These are phyloP conservation scores for Medicago arabica DNA, from an alignment of 306 rosid genomes.

Conservation along the genomic window DNA sequence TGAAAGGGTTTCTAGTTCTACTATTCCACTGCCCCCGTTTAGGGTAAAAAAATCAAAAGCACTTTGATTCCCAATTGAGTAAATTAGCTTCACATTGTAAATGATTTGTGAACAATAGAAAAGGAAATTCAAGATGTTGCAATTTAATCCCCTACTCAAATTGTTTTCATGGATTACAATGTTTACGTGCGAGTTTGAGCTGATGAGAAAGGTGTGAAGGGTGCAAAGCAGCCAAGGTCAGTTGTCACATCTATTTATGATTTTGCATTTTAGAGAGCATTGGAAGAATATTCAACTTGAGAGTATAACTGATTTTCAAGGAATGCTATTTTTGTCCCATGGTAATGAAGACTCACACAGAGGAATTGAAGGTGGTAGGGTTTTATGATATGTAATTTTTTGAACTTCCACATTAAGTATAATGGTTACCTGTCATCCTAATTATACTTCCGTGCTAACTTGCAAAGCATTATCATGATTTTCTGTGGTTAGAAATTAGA, in stretches of 20 bases:
- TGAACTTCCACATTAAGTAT: constrained; percentile 1
- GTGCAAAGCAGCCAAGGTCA: constrained; percentile 16
- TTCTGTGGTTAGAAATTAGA: constrained; percentile 18
- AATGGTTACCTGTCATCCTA: constrained; percentile 1
- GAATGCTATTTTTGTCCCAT: constrained; percentile 16
- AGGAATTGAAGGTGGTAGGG: constrained; percentile 13
- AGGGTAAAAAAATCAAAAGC: background rate
- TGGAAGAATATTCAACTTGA: constrained; percentile 19
- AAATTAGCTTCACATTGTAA: constrained; percentile 28
- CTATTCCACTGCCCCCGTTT: constrained; percentile 27
- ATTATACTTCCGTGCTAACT: constrained; percentile 12
- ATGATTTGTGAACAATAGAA: constrained; percentile 36
- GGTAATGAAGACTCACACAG: background rate
- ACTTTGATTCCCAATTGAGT: constrained; percentile 18
- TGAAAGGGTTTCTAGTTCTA: constrained; percentile 41
- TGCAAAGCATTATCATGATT: constrained; percentile 24
- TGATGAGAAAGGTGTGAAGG: constrained; percentile 34
- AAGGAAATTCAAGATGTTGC: constrained; percentile 25
- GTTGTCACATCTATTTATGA: constrained; percentile 25
- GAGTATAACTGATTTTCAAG: constrained; percentile 10
- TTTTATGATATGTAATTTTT: background rate
- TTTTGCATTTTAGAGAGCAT: constrained; percentile 39
- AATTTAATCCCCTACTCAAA: constrained; percentile 21
- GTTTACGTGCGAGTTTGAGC: constrained; percentile 28
- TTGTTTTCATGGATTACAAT: constrained; percentile 23